phyloP scores from a whole-genome alignment of 805 yeast species.

The Yarrowia hollandica region DNA sequence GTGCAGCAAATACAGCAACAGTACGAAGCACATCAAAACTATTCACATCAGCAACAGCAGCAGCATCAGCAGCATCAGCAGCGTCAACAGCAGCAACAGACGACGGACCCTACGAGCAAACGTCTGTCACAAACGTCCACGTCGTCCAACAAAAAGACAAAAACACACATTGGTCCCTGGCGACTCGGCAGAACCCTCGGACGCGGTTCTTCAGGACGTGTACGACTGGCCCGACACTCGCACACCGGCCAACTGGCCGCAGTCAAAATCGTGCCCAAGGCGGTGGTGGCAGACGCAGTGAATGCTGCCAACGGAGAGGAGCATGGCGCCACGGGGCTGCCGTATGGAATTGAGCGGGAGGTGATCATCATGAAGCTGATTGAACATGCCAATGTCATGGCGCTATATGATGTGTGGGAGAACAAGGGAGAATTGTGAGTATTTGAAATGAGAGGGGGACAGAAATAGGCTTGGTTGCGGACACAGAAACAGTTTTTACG shows the following conservation, averaged over 20 bases:
- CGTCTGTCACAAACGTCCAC: constrained; percentile 50
- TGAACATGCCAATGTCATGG: constrained; percentile 90
- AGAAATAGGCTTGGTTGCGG: too few relatives aligned
- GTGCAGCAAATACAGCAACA: constrained; percentile 13
- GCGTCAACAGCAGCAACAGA: too few relatives aligned
- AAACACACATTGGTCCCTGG: constrained; percentile 90
- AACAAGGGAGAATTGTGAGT: constrained; percentile 74
- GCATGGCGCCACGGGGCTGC: constrained; percentile 61
- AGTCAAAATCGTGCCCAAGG: constrained; percentile 91
- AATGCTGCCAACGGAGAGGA: constrained; percentile 36
- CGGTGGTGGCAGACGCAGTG: constrained; percentile 51
- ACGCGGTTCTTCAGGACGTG: constrained; percentile 95
- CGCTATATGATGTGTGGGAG: constrained; percentile 97
- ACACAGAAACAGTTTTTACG: too few relatives aligned
- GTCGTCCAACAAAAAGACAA: constrained; percentile 47
- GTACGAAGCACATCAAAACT: constrained; percentile 7
- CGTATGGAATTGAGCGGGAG: constrained; percentile 96
- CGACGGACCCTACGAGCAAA: constrained; percentile 38
- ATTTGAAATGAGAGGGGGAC: not conserved
- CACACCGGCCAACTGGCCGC: constrained; percentile 90
- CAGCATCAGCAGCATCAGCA: not conserved
- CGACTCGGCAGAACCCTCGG: constrained; percentile 92
- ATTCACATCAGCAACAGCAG: not conserved
- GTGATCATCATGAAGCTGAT: constrained; percentile 95
- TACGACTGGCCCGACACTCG: constrained; percentile 83